Base-by-base conservation (phyloP, 2,329 filamentous ascomycete species). In the Aureobasidium lini region DNA sequence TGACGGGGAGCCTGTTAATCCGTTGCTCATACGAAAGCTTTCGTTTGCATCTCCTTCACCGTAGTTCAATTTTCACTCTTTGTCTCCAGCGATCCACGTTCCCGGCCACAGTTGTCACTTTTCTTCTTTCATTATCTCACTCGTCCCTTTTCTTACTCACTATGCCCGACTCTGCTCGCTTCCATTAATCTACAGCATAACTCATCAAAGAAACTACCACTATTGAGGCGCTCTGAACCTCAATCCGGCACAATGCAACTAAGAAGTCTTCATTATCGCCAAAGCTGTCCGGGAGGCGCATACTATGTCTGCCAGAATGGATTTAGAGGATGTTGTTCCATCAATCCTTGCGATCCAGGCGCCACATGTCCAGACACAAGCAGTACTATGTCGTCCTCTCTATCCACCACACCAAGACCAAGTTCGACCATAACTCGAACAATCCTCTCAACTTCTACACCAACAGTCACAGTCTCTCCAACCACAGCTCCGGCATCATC, bases 281-380 rank as follows among this genome's bases (percentile, higher is more conserved):
- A 66, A 48, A 64, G 50, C 44, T 67, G 64, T 60, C 40, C 63
- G 6, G 62, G 52, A 36, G 63, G 66, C 13, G 60, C 60, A 3
- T 67, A 63, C 57, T 66, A 66, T 49, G 47, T 50, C 29, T 67
- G 66, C 56, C 62, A 60, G 8, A 66, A 64, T 47, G 65, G 66
- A n/a, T 69, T 66, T 50, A 63, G 23, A 42, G 67, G 66, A 16
- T 69, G 67, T 49, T 69, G 67, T 53, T 64, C 63, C 13, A 61
- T 63, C 23, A 61, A 68, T 32, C 64, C 67, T 10, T 69, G 67
- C 60, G 62, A 65, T 52, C 60, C 63, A 31, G 53, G 60, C 6
- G 53, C 60, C 37, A 42, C 59, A 42, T 64, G 64, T 49, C 60
- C 63, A 39, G 64, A 68, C 49, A 39, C 28, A 8, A 39, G 7